Base-by-base conservation (phyloP, 305 asterid genomes). In the Salvia sclarea region DNA sequence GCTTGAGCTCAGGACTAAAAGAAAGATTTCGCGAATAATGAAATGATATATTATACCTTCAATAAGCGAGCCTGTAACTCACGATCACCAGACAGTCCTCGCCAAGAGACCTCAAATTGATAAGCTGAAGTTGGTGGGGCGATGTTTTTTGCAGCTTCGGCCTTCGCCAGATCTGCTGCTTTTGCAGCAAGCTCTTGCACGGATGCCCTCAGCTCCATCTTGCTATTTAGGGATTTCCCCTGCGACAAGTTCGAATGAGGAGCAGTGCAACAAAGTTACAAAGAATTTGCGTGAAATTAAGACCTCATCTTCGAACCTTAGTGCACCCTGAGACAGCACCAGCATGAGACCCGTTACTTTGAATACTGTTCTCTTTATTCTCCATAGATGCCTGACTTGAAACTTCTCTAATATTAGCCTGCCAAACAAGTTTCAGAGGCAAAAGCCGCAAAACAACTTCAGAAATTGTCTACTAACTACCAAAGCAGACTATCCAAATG, bases 41-140 rank as follows among this genome's bases (percentile, higher is more conserved):
- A 43, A 41, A 53, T 11, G 69, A 75, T 47, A 44, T 18, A 14
- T 37, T 59, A 48, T 22, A 93, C 98, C 97, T 93, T 91, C 76
- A 91, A 77, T 45, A 93, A 83, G 60, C 79, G 87, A 78, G 91
- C 81, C 77, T 91, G 98, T 59, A 88, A 75, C 38, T 72, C 69
- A 71, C 75, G 86, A 59, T 91, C 96, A 76, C 90, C 91, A 75
- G 91, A 81, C 49, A 93, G 86, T 44, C 93, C 95, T 61, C 93
- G 90, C 98, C 97, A 93, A 68, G 91, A 80, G 75, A 79, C 84
- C 88, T 91, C 98, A 71, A 93, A 91, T 82, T 94, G 93, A 80
- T 83, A 88, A 54, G 96, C 98, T 21, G 98, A 82, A 70, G 78
- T 87, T 64, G 96, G 97, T 10, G 96, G 87, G 69, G 79, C 82